Evolutionary conservation across 257 asterid species (phyloP).

Genomic region (Lithospermum erythrorhizon): DNA sequence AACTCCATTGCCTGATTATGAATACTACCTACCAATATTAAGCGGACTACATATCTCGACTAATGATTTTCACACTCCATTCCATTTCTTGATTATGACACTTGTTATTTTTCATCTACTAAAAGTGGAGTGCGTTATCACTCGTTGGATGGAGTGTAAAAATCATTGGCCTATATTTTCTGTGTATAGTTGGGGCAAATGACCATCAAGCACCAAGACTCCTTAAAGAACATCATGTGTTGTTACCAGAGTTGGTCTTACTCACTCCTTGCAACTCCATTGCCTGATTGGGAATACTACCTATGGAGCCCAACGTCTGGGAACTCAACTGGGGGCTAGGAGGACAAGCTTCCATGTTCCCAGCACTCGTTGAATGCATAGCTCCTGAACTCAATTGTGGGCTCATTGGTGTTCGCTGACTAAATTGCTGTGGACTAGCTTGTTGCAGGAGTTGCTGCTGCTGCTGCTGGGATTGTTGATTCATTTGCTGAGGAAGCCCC

Average conservation of each 20-base stretch:
- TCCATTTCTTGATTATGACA: no score
- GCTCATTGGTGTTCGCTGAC: constrained; percentile 89
- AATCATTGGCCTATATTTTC: background rate
- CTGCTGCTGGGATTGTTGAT: constrained; percentile 35
- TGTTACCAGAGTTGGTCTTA: constrained; percentile 55
- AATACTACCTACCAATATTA: constrained; percentile 44
- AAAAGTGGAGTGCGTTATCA: no score
- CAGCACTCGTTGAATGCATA: constrained; percentile 48
- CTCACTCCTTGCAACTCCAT: constrained; percentile 87
- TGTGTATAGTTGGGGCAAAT: background rate
- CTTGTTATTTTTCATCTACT: no score
- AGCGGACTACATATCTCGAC: background rate
- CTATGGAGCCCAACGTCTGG: constrained; percentile 82
- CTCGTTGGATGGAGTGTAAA: no score
- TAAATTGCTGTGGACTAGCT: constrained; percentile 85
- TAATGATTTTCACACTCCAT: no score
- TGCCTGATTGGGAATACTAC: constrained; percentile 73
- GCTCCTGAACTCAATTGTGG: constrained; percentile 95
- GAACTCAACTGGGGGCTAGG: constrained; percentile 95
- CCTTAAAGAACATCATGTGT: constrained; percentile 9
- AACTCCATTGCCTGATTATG: constrained; percentile 79
- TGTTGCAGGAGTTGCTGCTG: constrained; percentile 47
- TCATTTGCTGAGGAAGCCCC: constrained; percentile 56
- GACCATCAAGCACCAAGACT: background rate
- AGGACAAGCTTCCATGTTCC: constrained; percentile 76